Conservation (phyloP, 1,284 basidiomycete genomes). For the Stereum hirsutum region DNA sequence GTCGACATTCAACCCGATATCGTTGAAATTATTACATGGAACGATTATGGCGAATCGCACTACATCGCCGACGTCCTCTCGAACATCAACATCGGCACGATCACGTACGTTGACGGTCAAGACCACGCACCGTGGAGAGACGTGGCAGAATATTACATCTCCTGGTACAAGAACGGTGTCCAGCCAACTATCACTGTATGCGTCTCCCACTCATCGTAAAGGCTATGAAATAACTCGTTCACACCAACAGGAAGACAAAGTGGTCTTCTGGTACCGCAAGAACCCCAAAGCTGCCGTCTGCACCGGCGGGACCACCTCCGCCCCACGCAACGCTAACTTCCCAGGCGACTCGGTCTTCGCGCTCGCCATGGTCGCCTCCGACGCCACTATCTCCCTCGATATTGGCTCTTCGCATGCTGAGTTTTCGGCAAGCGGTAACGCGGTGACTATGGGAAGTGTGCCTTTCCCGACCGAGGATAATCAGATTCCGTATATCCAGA, state of each 20-base stretch:
- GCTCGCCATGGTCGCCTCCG: not conserved
- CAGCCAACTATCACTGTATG: constrained; percentile 57
- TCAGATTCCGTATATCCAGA: not conserved
- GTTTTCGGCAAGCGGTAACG: not conserved
- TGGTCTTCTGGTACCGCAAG: constrained; percentile 69
- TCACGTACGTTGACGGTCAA: constrained; percentile 24
- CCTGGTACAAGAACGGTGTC: constrained; percentile 11
- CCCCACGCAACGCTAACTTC: not conserved
- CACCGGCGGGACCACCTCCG: not conserved
- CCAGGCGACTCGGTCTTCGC: not conserved
- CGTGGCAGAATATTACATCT: not conserved
- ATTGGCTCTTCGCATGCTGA: not conserved
- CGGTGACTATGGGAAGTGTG: not conserved
- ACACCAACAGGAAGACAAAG: constrained; percentile 47
- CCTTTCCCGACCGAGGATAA: not conserved
- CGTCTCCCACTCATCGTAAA: constrained; percentile 71
- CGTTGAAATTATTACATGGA: constrained; percentile 32
- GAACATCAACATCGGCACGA: constrained; percentile 43
- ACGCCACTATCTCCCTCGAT: not conserved
- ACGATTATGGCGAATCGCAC: constrained; percentile 29
- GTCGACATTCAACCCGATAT: constrained; percentile 42
- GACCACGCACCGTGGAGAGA: constrained; percentile 27
- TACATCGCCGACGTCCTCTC: constrained; percentile 50
- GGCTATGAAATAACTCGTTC: constrained; percentile 57
- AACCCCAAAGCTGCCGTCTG: constrained; percentile 33